Percentiles rank a stretch among this genome's conserved stretches.
Evolutionary conservation across 768 basidiomycete species (phyloP).

Genomic region (Phlebiopsis flavidoalba): DNA sequence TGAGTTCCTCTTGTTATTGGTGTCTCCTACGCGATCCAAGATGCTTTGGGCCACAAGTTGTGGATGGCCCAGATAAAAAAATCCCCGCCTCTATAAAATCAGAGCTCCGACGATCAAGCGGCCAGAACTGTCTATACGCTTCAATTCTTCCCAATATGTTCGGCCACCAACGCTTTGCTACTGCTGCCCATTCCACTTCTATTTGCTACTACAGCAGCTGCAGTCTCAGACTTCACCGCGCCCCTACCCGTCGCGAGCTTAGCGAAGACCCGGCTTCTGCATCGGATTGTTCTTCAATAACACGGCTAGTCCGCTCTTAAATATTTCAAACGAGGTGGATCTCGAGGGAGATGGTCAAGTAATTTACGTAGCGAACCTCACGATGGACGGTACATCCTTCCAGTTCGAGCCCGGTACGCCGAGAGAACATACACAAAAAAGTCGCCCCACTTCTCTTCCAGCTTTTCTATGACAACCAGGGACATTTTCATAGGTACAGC

Average conservation of each 20-base stretch:
- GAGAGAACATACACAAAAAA: too few relatives aligned
- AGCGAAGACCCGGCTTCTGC: not conserved
- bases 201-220: not conserved
- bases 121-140: too few relatives aligned
- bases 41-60: too few relatives aligned
- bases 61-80: too few relatives aligned
- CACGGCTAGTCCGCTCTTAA: constrained; percentile 1
- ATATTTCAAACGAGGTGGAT: constrained; percentile 4
- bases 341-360: not conserved
- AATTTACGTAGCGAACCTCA: constrained; percentile 11
- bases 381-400: constrained; percentile 9
- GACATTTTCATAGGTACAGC: too few relatives aligned
- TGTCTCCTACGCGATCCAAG: too few relatives aligned
- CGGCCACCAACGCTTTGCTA: not conserved
- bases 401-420: too few relatives aligned
- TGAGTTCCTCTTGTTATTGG: too few relatives aligned
- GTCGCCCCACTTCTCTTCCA: too few relatives aligned
- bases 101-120: not conserved
- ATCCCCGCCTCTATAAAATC: not conserved
- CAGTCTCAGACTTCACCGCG: not conserved
- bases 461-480: too few relatives aligned
- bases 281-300: not conserved
- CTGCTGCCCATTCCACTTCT: not conserved
- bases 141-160: not conserved
- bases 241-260: not conserved